Conservation (phyloP, 805 yeast species). For the Ogataea nitratoaversa region DNA sequence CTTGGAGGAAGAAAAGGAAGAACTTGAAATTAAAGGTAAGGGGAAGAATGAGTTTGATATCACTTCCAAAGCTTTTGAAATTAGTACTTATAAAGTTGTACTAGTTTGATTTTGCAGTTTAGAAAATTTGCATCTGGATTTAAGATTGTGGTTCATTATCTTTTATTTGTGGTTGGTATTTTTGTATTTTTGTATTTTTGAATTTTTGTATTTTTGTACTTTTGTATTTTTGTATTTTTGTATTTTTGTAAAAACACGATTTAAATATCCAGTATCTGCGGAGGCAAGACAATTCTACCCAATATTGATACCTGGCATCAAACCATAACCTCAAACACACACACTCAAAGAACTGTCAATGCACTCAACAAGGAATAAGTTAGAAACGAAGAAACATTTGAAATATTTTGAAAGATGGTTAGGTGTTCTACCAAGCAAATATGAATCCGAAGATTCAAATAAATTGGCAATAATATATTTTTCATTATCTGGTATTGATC, state of each 20-base stretch:
- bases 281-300: too few species aligned
- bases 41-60: slow-evolving; percentile 33
- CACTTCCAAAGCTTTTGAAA: slow-evolving; percentile 69
- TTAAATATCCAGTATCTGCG: too few species aligned
- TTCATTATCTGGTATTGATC: slow-evolving; percentile 55
- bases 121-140: too few species aligned
- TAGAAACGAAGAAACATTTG: slow-evolving; percentile 23
- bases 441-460: slow-evolving; percentile 61
- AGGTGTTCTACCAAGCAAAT: slow-evolving; percentile 38
- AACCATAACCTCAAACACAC: background rate
- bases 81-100: slow-evolving; percentile 57
- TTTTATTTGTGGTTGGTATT: too few species aligned
- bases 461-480: slow-evolving; percentile 68
- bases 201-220: too few species aligned
- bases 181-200: too few species aligned
- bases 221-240: too few species aligned
- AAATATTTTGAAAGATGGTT: slow-evolving; percentile 28
- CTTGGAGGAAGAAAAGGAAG: slow-evolving; percentile 49
- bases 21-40: slow-evolving; percentile 30
- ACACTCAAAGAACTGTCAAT: background rate
- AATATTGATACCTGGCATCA: too few species aligned
- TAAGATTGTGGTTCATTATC: too few species aligned
- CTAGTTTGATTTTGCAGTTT: too few species aligned
- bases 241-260: too few species aligned
- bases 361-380: background rate